Evolutionary conservation across 2,329 filamentous ascomycete genomes (phyloP).

Genomic region (Sporothrix humicola): DNA sequence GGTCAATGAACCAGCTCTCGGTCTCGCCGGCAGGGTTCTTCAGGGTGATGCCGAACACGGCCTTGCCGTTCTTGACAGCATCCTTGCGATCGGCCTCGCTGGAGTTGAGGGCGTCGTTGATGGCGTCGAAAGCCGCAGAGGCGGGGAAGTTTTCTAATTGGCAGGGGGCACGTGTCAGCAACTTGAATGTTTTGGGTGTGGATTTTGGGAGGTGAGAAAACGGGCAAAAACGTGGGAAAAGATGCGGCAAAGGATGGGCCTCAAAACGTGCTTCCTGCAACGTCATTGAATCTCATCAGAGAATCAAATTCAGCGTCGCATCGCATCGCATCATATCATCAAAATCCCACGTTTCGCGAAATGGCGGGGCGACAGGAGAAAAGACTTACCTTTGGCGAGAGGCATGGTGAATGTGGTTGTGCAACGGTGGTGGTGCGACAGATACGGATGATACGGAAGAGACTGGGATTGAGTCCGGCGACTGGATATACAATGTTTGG

Average conservation of each 20-base stretch:
- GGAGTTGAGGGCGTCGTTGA: slow-evolving; percentile 72
- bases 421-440: slow-evolving; percentile 15
- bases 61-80: slow-evolving; percentile 86
- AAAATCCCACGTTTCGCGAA: neutral
- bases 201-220: too few relatives aligned
- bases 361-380: neutral
- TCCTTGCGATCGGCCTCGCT: slow-evolving; percentile 76
- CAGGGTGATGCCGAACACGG: slow-evolving; percentile 87
- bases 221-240: neutral
- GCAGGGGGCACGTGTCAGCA: neutral
- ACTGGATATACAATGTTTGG: neutral
- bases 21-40: slow-evolving; percentile 84
- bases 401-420: slow-evolving; percentile 30
- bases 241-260: neutral
- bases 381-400: slow-evolving; percentile 32
- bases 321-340: neutral
- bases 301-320: neutral
- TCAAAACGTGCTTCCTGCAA: neutral
- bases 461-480: neutral
- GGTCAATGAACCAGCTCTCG: slow-evolving; percentile 91
- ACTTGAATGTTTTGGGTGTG: neutral
- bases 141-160: slow-evolving; percentile 78
- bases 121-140: slow-evolving; percentile 88
- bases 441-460: neutral
- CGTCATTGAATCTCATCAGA: neutral